Evolutionary conservation across 2,329 filamentous ascomycete genomes (phyloP).

Genomic region (Nemania sp.): DNA sequence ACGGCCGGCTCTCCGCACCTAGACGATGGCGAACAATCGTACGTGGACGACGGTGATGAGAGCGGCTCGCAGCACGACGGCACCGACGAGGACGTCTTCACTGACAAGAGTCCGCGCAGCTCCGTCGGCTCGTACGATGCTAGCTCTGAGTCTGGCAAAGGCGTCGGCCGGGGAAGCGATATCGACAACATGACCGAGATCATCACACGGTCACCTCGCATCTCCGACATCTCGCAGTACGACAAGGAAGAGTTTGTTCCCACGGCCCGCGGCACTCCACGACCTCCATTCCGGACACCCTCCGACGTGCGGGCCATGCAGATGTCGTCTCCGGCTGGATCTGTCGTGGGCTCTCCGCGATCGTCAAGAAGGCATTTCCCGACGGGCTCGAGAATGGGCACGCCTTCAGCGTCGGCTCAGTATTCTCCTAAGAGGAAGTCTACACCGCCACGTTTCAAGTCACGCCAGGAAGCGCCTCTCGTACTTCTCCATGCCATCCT

Average conservation of each 20-base stretch:
- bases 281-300: conserved; percentile 69
- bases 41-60: conserved; percentile 42
- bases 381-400: conserved; percentile 60
- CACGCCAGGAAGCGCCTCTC: conserved; percentile 63
- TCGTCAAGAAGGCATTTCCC: conserved; percentile 55
- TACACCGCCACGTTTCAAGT: conserved; percentile 62
- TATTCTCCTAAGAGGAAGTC: conserved; percentile 57
- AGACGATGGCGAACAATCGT: conserved; percentile 35
- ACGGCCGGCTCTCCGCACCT: conserved; percentile 37
- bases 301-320: conserved; percentile 72
- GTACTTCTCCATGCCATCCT: conserved; percentile 79
- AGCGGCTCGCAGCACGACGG: conserved; percentile 55
- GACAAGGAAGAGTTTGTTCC: conserved; percentile 53
- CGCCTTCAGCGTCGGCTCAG: conserved; percentile 54
- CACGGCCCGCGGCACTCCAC: conserved; percentile 60
- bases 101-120: conserved; percentile 59
- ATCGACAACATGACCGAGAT: conserved; percentile 41
- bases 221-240: conserved; percentile 57
- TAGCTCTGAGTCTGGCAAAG: conserved; percentile 39
- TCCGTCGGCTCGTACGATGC: conserved; percentile 56
- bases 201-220: conserved; percentile 44
- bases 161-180: conserved; percentile 20
- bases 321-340: conserved; percentile 68
- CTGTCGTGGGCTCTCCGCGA: conserved; percentile 56
- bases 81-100: conserved; percentile 61